Base-by-base conservation (phyloP, 2,329 filamentous ascomycete species). In the Colletotrichum brevisporum region DNA sequence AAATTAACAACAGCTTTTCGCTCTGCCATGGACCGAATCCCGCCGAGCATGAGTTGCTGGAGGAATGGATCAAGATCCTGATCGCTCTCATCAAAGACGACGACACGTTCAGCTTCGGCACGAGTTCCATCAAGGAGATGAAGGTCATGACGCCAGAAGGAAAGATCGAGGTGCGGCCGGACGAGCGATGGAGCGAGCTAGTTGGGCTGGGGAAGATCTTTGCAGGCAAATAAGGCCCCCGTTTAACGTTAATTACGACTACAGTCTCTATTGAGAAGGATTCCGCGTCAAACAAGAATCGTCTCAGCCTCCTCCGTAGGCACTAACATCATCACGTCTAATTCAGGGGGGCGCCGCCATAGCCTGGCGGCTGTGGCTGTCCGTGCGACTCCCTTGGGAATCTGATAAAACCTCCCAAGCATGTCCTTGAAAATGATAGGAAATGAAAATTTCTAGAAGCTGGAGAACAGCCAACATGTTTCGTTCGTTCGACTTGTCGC, bases 21-120 rank as follows among this genome's bases (percentile, higher is more conserved):
- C 78, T 83, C 13, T 75, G 76, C 51, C 78, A 83, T 67, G 78
- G 80, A 0, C 81, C 81, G 5, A 83, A 76, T 0, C 36, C 67
- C 0, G 64, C 74, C 12, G 81, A 83, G 66, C 69, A 72, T 16
- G 39, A 63, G 1, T 63, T 83, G 36, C 81, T 83, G 81, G 68
- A 78, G 12, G 74, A 77, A 13, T 83, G 81, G 81, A 78, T 83
- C 5, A 39, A 73, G 2, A 77, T 79, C 13, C 66, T 83, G 1
- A 74, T 78, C 5, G 79, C 79, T 0, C 82, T 84, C 57, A 79
- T 83, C 1, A 76, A 78, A 12, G 71, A 76, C 9, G 73, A 78
- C 21, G 48, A 71, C 2, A 69, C 48, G 0, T 80, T 77, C 51
- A 62, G 71, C 2, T 80, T 79, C 58, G 81, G 81, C 0, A 83